These are phyloP conservation scores for Globisporangium parvum DNA, from an alignment of 352 stramenopile genomes.

Conservation along the genomic window DNA sequence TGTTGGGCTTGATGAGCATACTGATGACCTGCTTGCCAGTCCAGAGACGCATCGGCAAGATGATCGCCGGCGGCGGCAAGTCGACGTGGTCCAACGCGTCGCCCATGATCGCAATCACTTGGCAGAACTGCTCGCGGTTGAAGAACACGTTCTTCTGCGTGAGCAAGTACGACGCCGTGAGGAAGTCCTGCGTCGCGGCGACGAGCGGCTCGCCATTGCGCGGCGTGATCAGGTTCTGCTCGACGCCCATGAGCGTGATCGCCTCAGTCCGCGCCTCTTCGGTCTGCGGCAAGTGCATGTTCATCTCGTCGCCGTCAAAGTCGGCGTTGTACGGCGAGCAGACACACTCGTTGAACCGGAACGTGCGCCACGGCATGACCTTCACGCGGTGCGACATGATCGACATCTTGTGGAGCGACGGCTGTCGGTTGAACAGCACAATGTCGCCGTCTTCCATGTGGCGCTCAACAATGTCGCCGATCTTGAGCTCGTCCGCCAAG, in stretches of 20 bases:
- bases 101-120: constrained; percentile 92
- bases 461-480: constrained; percentile 98
- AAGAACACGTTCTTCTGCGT: constrained; percentile 99
- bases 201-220: constrained; percentile 98
- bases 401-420: constrained; percentile 99
- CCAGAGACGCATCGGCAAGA: constrained; percentile 89
- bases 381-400: constrained; percentile 95
- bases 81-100: constrained; percentile 95
- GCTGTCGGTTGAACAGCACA: constrained; percentile 99
- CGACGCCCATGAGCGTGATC: constrained; percentile 96
- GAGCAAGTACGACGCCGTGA: constrained; percentile 97
- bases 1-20: constrained; percentile 87
- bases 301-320: constrained; percentile 99
- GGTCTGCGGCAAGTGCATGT: constrained; percentile 99
- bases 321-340: constrained; percentile 99
- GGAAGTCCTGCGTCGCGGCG: constrained; percentile 98
- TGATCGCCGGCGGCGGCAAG: constrained; percentile 66
- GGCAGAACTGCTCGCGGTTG: constrained; percentile 94
- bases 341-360: constrained; percentile 99
- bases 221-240: constrained; percentile 97
- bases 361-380: constrained; percentile 97
- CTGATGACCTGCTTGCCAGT: constrained; percentile 98
- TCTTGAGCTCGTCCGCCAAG: constrained; percentile 91
- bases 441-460: constrained; percentile 99
- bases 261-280: constrained; percentile 98